phyloP scores from a whole-genome alignment of 2,329 filamentous ascomycete species.

The Epichloe gansuensis region DNA sequence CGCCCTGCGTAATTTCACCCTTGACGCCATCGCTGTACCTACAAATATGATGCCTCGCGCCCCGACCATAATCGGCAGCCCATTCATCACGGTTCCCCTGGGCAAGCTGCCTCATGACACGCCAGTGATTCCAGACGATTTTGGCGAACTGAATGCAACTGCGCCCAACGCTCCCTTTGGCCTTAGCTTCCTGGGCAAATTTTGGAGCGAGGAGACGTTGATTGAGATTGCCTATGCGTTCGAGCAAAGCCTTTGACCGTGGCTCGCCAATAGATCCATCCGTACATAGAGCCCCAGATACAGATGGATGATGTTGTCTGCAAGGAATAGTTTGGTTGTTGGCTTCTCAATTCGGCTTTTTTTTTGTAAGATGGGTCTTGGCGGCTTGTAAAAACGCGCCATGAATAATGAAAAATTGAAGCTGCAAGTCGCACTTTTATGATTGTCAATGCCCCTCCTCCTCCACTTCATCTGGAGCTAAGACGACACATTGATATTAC shows the following conservation, averaged over 20 bases:
- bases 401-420: too few species aligned
- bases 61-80: constrained; percentile 44
- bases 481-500: background rate
- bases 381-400: too few species aligned
- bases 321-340: background rate
- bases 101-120: constrained; percentile 42
- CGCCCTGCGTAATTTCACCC: constrained; percentile 36
- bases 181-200: constrained; percentile 44
- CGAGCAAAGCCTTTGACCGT: constrained; percentile 40
- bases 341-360: background rate
- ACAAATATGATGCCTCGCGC: constrained; percentile 33
- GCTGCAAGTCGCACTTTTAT: too few species aligned
- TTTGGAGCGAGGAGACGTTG: constrained; percentile 46
- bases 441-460: too few species aligned
- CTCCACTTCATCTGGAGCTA: background rate
- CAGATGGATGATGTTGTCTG: constrained; percentile 17
- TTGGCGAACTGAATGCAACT: constrained; percentile 32
- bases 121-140: constrained; percentile 28
- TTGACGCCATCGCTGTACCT: constrained; percentile 49
- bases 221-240: constrained; percentile 56
- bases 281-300: constrained; percentile 18
- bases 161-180: constrained; percentile 50
- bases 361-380: too few species aligned
- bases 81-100: constrained; percentile 48
- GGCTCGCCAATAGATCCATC: constrained; percentile 14